These are phyloP conservation scores for Cyclocybe aegerita DNA, from an alignment of 768 basidiomycete genomes.

Conservation along the genomic window DNA sequence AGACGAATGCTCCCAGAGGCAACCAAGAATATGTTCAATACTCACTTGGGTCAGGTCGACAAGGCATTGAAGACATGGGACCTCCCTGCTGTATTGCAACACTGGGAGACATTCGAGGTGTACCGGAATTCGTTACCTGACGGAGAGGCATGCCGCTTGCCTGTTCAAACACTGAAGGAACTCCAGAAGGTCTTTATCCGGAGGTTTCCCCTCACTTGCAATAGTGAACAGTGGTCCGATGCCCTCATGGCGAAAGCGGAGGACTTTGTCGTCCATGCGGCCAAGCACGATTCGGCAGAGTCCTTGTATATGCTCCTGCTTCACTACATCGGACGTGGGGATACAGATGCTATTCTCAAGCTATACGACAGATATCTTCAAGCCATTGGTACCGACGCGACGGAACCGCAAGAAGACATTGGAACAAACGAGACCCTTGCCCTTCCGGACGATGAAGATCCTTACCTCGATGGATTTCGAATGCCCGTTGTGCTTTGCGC, in stretches of 20 bases:
- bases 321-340: constrained; percentile 36
- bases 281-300: constrained; percentile 40
- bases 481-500: constrained; percentile 47
- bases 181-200: constrained; percentile 9
- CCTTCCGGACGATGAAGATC: constrained; percentile 12
- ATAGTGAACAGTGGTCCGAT: constrained; percentile 1
- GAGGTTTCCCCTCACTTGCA: neutral
- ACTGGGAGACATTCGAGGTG: constrained; percentile 14
- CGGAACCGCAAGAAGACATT: neutral
- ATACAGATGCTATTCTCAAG: constrained; percentile 41
- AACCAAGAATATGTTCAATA: constrained; percentile 15
- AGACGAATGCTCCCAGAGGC: constrained; percentile 15
- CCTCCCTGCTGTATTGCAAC: constrained; percentile 8
- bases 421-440: constrained; percentile 6
- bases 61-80: constrained; percentile 11
- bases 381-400: constrained; percentile 19
- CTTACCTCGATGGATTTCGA: constrained; percentile 25
- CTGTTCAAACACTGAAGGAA: constrained; percentile 8
- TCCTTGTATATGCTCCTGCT: constrained; percentile 53
- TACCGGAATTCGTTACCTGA: constrained; percentile 8
- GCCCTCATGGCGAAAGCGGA: constrained; percentile 24
- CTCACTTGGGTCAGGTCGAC: constrained; percentile 11
- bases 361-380: constrained; percentile 42
- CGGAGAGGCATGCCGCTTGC: constrained; percentile 11
- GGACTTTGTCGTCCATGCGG: constrained; percentile 50